Base-by-base conservation (phyloP, 495 filamentous ascomycete species). In the Mytilinidion resinicola region DNA sequence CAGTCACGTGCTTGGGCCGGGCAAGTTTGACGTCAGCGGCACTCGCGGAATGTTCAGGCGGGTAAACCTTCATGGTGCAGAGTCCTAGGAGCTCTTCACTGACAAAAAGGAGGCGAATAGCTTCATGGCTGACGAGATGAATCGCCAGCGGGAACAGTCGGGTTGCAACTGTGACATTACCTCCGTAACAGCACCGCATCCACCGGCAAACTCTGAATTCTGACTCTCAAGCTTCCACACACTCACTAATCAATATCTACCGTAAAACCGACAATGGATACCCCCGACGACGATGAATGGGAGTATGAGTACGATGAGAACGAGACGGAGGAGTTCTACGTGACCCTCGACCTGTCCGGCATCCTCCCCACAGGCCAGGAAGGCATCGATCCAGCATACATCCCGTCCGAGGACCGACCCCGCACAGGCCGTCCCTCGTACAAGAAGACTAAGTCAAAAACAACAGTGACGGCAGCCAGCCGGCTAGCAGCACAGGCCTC, bases 221-320 rank as follows among this genome's bases (percentile, higher is more conserved):
- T 33, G 41, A 15, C 39, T 36, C 36, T 20, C 25, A 21, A 21
- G 49, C 51, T 19, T 37, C 30, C 39, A 39, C n/a, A 17, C 0
- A 7, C 30, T 15, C 37, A 25, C 11, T 36, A 38, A 61, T 35
- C 33, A 17, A 14, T 49, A 53, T 19, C 20, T 35, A 36, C 36
- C 58, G 42, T 36, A 12, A 10, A 54, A 56, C 50, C 20, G 41
- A 57, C 15, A 57, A 67, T 59, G 55, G 43, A 49, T 46, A 41
- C 54, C 12, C 11, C 30, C 14, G 65, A 70, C 11, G 76, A 80
- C 15, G 74, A 75, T 11, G 82, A 82, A 20, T 85, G 77, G 72
- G 83, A 85, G 63, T 86, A 85, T 53, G 83, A 85, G 60, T 85
- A 85, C 62, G 68, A 82, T 64, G 72, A 76, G 5, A 68, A 69